These are phyloP conservation scores for Posidonia australis DNA, from an alignment of 106 monocot genomes.

Conservation along the genomic window DNA sequence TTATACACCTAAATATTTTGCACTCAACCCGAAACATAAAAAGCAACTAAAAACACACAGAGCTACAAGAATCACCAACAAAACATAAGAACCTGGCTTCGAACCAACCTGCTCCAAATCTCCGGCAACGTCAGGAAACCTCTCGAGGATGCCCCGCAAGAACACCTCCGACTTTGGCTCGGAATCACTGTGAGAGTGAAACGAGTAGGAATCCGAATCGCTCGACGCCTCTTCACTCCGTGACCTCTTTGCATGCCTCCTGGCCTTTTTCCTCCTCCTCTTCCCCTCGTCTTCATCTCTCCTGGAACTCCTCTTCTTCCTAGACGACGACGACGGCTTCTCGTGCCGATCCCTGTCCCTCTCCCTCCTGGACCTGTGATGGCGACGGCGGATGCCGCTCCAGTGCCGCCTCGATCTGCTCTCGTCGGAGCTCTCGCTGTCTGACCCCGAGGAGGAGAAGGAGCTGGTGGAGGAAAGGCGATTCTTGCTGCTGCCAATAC, in stretches of 20 bases:
- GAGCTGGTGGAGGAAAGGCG: background rate
- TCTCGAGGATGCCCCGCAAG: conserved; percentile 13
- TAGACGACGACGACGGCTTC: conserved; percentile 2
- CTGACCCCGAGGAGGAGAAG: conserved; percentile 12
- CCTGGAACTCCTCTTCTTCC: conserved; percentile 8
- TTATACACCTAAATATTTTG: no score
- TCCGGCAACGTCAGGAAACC: conserved; percentile 22
- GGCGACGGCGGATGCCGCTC: conserved; percentile 4
- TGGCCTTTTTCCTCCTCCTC: conserved; percentile 2
- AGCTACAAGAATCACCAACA: background rate
- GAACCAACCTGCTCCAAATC: conserved; percentile 23
- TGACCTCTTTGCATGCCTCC: conserved; percentile 9
- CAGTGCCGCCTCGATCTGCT: conserved; percentile 2
- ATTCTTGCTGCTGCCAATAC: background rate
- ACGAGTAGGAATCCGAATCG: background rate
- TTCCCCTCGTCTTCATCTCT: conserved; percentile 5
- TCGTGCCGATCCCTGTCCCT: conserved; percentile 6
- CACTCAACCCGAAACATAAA: no score
- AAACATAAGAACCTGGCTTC: background rate
- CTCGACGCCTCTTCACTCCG: background rate
- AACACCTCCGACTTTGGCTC: conserved; percentile 6
- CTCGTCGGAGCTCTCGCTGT: conserved; percentile 6
- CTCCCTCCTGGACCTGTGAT: conserved; percentile 11
- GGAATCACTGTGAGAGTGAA: background rate
- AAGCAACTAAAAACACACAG: no score